Conservation (phyloP, 768 basidiomycete species). For the Tylopilus sp. region DNA sequence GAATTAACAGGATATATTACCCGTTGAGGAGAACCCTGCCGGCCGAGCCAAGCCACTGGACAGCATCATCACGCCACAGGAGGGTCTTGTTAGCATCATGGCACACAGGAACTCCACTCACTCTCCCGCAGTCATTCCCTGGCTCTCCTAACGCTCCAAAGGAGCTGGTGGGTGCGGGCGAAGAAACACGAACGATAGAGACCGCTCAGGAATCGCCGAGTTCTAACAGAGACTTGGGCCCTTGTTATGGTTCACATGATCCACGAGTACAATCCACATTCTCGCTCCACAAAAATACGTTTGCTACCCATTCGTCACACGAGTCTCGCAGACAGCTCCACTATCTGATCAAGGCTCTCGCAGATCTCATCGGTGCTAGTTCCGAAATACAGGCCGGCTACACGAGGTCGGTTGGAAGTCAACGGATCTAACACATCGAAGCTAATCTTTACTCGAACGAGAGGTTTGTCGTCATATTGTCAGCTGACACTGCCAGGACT, state of each 20-base stretch:
- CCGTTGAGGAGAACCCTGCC: background rate
- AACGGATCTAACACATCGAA: slow-evolving; percentile 11
- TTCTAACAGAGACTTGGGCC: background rate
- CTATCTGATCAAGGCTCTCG: background rate
- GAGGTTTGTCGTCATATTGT: background rate
- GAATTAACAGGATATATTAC: background rate
- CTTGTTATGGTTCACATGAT: too few species aligned
- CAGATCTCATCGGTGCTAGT: slow-evolving; percentile 6
- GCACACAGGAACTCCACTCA: slow-evolving; percentile 8
- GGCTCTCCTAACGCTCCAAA: background rate
- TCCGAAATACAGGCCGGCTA: background rate
- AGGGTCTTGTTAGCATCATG: slow-evolving; percentile 2
- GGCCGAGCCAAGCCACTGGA: background rate
- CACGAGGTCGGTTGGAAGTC: slow-evolving; percentile 7
- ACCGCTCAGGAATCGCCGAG: slow-evolving; percentile 6
- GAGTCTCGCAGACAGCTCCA: background rate
- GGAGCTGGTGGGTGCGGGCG: background rate
- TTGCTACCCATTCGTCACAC: slow-evolving; percentile 1
- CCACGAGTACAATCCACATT: background rate
- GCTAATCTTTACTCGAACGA: slow-evolving; percentile 7
- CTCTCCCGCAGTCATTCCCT: slow-evolving; percentile 14
- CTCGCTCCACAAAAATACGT: background rate
- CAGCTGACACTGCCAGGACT: background rate
- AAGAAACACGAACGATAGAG: background rate
- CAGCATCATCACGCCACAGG: slow-evolving; percentile 17